Conservation (phyloP, 768 basidiomycete genomes). For the Pisolithus orientalis region DNA sequence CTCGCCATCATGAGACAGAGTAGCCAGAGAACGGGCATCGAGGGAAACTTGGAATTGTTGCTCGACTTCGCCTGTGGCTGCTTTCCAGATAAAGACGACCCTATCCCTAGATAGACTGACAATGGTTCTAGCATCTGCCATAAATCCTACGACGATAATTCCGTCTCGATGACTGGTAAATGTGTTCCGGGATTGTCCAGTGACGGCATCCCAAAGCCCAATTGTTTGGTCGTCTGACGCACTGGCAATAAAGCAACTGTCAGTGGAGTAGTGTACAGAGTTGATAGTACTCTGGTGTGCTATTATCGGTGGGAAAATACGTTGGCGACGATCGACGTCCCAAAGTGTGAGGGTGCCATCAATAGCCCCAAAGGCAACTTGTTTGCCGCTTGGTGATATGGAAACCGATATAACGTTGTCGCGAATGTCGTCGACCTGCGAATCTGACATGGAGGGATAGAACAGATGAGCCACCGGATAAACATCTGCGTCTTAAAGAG, state of each 20-base stretch:
- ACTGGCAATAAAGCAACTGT: neutral
- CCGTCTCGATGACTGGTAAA: conserved; percentile 1
- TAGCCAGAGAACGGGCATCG: no score
- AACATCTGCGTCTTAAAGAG: no score
- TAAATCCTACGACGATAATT: neutral
- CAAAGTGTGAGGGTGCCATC: conserved; percentile 1
- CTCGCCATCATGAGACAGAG: neutral
- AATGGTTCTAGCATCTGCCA: no score
- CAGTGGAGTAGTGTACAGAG: conserved; percentile 1
- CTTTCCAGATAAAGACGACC: no score
- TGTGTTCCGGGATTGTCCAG: neutral
- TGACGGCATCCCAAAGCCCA: conserved; percentile 8
- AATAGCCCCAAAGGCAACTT: conserved; percentile 1
- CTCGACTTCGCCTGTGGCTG: no score
- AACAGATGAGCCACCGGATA: no score
- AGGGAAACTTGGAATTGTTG: no score
- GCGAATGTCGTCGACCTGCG: neutral
- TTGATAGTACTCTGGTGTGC: conserved; percentile 13
- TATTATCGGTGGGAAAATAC: neutral
- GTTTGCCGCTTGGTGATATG: neutral
- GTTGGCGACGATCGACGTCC: neutral
- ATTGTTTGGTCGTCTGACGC: conserved; percentile 7
- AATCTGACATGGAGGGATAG: neutral
- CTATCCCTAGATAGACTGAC: no score
- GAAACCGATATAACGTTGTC: neutral